phyloP scores from a whole-genome alignment of 108 stramenopile genomes.

The Pinguiococcus pyrenoidosus region DNA sequence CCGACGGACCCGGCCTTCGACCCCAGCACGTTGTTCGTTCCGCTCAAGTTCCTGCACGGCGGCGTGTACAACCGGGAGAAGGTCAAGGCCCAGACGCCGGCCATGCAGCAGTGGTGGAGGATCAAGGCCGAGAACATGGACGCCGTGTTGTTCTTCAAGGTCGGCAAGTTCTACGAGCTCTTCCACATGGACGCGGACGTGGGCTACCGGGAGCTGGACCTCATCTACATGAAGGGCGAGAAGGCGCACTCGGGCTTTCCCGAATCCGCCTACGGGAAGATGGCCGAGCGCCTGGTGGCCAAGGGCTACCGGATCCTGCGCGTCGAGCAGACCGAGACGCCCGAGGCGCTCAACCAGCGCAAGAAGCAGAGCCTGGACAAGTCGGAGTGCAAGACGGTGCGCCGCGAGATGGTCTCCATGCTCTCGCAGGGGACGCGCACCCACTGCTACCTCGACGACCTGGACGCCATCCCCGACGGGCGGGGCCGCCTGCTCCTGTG shows the following conservation, averaged over 20 bases:
- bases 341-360: conserved; percentile 67
- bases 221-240: conserved; percentile 90
- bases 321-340: conserved; percentile 98
- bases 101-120: conserved; percentile 92
- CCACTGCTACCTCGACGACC: conserved; percentile 76
- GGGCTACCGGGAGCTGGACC: conserved; percentile 63
- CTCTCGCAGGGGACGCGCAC: conserved; percentile 78
- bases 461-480: conserved; percentile 11
- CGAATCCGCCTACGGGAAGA: conserved; percentile 73
- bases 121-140: conserved; percentile 89
- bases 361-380: conserved; percentile 50
- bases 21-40: conserved; percentile 64
- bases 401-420: conserved; percentile 81
- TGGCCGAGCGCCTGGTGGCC: conserved; percentile 63
- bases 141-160: conserved; percentile 92
- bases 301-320: conserved; percentile 93
- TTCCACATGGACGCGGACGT: conserved; percentile 92
- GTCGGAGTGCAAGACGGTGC: conserved; percentile 70
- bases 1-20: conserved; percentile 62
- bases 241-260: conserved; percentile 94
- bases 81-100: conserved; percentile 44
- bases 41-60: conserved; percentile 11
- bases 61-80: neutral
- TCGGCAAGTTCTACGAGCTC: conserved; percentile 94
- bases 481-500: conserved; percentile 44